Evolutionary conservation across 805 yeast genomes (phyloP), one percentile per base, ranked within the genome.

Genomic region (Teunomyces lycoperdinae): DNA sequence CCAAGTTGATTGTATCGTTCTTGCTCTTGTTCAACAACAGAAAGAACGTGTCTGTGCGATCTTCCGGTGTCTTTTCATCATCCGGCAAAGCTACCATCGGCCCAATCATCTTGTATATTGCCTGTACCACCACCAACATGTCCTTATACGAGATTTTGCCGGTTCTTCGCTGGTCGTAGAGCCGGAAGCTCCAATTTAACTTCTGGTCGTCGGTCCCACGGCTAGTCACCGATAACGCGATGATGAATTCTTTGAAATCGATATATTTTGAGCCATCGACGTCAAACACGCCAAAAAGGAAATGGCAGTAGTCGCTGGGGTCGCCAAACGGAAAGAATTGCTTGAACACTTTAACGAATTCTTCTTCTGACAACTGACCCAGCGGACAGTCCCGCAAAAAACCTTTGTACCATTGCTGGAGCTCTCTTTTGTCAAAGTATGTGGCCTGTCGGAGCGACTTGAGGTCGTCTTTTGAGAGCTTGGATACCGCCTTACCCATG

Each of bases 251-350:
- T 67, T 86, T 87, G 71, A 94, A 94, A 62, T 89, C 96, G 36
- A 94, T 87, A 38, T 81, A 78, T 17, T 95, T 96, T 50, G 81
- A 79, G 58, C 80, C 76, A 62, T 89, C 94, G 36, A 80, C 78
- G 64, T 94, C 98, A 66, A 94, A 91, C 3, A 89, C 96, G 46
- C 84, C 82, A 69, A 94, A 94, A 11, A 95, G 85, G 57, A 85
- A 87, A 49, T 83, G 87, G 48, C 97, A 89, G 69, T 89, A 94
- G 49, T 89, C 92, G 3, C 87, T 80, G 1, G 99, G 97, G 60
- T 92, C 96, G 0, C 99, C 99, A 73, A 94, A 94, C 14, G 99
- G 99, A 75, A 94, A 94, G 66, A 92, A 94, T 62, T 94, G 98
- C 64, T 89, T 89, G 71, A 91, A 95, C 14, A 94, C 91, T 66